These are phyloP conservation scores for Schizosaccharomyces lindneri DNA, from an alignment of 805 yeast genomes.

Conservation along the genomic window DNA sequence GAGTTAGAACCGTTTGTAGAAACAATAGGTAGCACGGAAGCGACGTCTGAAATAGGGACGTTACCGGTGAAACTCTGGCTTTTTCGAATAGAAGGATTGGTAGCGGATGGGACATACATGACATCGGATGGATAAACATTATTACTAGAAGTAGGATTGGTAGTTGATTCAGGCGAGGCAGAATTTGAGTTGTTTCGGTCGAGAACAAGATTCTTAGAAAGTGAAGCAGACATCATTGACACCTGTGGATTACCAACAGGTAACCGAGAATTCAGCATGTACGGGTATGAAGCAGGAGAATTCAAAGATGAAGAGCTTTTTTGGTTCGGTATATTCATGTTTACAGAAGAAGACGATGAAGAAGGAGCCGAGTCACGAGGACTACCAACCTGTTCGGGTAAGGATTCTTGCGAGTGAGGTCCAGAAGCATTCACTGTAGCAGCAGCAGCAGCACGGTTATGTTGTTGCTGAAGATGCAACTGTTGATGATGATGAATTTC, in stretches of 20 bases:
- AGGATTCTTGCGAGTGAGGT: not conserved
- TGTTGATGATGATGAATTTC: conserved; percentile 1
- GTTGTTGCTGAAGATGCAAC: not conserved
- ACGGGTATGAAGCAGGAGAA: no score
- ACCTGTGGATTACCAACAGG: not conserved
- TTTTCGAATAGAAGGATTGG: not conserved
- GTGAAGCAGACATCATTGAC: not conserved
- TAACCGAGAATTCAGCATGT: no score
- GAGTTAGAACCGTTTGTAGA: not conserved
- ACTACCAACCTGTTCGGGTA: no score
- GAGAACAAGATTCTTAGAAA: not conserved
- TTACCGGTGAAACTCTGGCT: not conserved
- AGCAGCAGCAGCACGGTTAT: not conserved
- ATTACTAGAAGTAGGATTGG: no score
- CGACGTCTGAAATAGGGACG: not conserved
- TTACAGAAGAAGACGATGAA: no score
- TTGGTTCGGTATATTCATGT: no score
- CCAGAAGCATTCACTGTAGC: not conserved
- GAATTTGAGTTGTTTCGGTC: not conserved
- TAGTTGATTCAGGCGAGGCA: not conserved
- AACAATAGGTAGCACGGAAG: not conserved
- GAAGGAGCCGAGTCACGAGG: no score
- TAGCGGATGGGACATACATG: not conserved
- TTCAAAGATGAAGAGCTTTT: no score
- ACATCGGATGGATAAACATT: not conserved